Percentiles rank a stretch among this genome's conserved stretches.
Evolutionary conservation across 495 filamentous ascomycete genomes (phyloP).

Genomic region (Aspergillus olivimuriae): DNA sequence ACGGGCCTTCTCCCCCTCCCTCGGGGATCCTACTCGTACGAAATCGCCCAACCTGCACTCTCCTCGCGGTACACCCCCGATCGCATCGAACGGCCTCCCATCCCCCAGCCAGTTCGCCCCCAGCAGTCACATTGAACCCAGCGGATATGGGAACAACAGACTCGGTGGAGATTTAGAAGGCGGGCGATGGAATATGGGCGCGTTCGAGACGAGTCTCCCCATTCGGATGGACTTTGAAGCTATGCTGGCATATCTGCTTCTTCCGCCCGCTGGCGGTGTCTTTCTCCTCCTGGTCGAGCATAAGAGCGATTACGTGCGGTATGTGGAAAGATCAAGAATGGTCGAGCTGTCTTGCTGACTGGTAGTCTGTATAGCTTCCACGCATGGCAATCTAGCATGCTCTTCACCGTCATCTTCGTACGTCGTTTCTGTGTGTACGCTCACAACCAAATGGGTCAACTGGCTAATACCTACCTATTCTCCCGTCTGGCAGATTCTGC

Average conservation of each 20-base stretch:
- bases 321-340: slow-evolving; percentile 21
- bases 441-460: slow-evolving; percentile 10
- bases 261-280: slow-evolving; percentile 84
- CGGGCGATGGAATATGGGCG: slow-evolving; percentile 63
- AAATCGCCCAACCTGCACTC: slow-evolving; percentile 44
- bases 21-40: slow-evolving; percentile 34
- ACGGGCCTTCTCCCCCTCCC: slow-evolving; percentile 64
- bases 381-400: slow-evolving; percentile 86
- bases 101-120: slow-evolving; percentile 35
- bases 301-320: slow-evolving; percentile 96
- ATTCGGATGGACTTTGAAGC: slow-evolving; percentile 84
- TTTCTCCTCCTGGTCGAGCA: slow-evolving; percentile 80
- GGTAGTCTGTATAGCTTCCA: slow-evolving; percentile 74
- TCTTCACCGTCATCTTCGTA: slow-evolving; percentile 82
- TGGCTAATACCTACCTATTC: too few relatives aligned
- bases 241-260: slow-evolving; percentile 77
- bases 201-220: slow-evolving; percentile 74
- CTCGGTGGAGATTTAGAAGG: slow-evolving; percentile 35
- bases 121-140: slow-evolving; percentile 11
- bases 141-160: slow-evolving; percentile 28
- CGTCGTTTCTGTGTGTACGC: slow-evolving; percentile 14
- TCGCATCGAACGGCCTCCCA: slow-evolving; percentile 33
- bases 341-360: slow-evolving; percentile 4
- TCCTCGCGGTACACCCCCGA: slow-evolving; percentile 23
- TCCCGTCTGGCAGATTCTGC: slow-evolving; percentile 46